Base-by-base conservation (phyloP, 352 stramenopile species). In the Phytophthora sansomeana region DNA sequence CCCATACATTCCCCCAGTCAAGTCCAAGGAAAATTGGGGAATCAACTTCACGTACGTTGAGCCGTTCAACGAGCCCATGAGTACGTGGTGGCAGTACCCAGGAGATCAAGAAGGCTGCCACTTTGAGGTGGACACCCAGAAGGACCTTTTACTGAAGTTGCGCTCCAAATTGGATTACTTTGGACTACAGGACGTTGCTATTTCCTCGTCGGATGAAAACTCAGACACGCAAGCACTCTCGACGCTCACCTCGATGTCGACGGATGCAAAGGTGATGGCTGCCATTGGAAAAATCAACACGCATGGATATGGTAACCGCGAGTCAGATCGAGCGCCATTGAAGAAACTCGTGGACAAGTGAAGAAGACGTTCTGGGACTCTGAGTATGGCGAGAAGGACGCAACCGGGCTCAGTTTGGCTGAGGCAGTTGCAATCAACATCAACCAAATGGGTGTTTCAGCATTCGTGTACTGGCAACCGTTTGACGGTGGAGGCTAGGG, bases 391-490 rank as follows among this genome's bases (percentile, higher is more conserved):
- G 81, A 90, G 39, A 68, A 53, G 9, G 81, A 90, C 32, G 76
- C 38, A 2, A 73, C 71, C 8, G 81, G 78, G 21, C 44, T 87
- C 6, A 82, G 52, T 33, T 62, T 90, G 58, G 81, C 74, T 17
- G 74, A 87, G 61, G 78, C 74, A 0, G 74, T 90, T 47, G 69
- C 67, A 0, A 68, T 82, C 13, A 75, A 90, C 35, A 80, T 90
- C 38, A 90, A 90, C 47, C 65, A 85, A 50, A 80, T 87, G 67
- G 69, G 75, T 9, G 77, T 85, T 24, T 80, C 72, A 10, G 81
- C 74, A 4, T 90, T 90, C 48, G 78, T 90, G 47, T 90, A 90
- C 64, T 90, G 81, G 81, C 77, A 90, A 50, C 67, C 58, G 8
- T 64, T 87, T n/a, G 76, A 89, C 44, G 73, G 74, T 29, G 78